phyloP scores from a whole-genome alignment of 768 basidiomycete genomes.

The Chlorophyllum brunneum region DNA sequence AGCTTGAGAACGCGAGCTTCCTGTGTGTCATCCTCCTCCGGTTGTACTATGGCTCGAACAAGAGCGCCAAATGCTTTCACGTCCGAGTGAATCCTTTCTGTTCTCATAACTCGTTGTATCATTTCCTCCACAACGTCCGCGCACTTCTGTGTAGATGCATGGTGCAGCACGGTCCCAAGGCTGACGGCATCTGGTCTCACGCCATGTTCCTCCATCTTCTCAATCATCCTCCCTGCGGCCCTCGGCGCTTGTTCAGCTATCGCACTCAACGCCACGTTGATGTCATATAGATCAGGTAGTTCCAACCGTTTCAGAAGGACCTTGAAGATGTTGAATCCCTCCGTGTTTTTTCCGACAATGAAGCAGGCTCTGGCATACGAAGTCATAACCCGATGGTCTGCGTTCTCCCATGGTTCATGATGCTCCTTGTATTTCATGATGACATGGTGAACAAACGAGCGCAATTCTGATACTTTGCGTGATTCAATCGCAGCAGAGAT shows the following conservation, averaged over 20 bases:
- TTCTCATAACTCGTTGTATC: constrained; percentile 33
- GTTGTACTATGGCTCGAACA: constrained; percentile 36
- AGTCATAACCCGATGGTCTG: constrained; percentile 49
- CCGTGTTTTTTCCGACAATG: constrained; percentile 43
- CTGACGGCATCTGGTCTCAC: constrained; percentile 50
- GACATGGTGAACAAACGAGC: constrained; percentile 27
- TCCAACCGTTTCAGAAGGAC: constrained; percentile 44
- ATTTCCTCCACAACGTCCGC: constrained; percentile 39
- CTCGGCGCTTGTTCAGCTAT: constrained; percentile 47
- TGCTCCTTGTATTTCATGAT: constrained; percentile 36
- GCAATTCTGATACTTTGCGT: not conserved
- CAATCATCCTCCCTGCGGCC: constrained; percentile 42
- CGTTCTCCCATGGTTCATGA: constrained; percentile 43
- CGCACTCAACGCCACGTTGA: constrained; percentile 58
- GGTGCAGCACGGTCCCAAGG: constrained; percentile 61
- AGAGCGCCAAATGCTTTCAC: constrained; percentile 47
- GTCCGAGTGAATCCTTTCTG: constrained; percentile 33
- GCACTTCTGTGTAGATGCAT: constrained; percentile 45
- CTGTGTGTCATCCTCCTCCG: constrained; percentile 20
- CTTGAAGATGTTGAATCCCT: constrained; percentile 46
- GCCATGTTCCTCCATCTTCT: constrained; percentile 45
- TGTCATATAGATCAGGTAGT: constrained; percentile 57
- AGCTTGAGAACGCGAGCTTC: constrained; percentile 29
- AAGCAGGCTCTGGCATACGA: constrained; percentile 62
- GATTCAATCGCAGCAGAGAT: not conserved